Percentiles rank a stretch among this genome's conserved stretches.
These are phyloP conservation scores for Jamesozyma spencerorum DNA, from an alignment of 805 yeast species.

Conservation along the genomic window DNA sequence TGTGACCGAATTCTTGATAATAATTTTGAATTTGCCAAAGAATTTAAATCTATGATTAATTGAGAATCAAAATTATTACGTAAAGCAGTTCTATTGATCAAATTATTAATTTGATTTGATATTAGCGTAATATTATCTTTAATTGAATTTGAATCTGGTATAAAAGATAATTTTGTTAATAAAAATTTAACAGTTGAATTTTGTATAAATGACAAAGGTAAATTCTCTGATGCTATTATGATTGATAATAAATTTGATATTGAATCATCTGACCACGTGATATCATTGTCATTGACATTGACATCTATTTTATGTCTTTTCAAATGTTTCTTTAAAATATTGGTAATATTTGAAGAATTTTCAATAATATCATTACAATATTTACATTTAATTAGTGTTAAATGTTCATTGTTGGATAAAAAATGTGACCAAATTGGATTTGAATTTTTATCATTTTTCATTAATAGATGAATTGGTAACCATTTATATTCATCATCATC, in stretches of 20 bases:
- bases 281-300: background rate
- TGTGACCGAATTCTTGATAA: slow-evolving; percentile 4
- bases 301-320: slow-evolving; percentile 7
- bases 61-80: slow-evolving; percentile 10
- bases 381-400: slow-evolving; percentile 10
- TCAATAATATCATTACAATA: slow-evolving; percentile 9
- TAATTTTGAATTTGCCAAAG: background rate
- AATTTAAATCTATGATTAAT: slow-evolving; percentile 5
- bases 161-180: slow-evolving; percentile 4
- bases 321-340: slow-evolving; percentile 8
- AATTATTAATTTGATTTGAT: slow-evolving; percentile 7
- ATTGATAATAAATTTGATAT: slow-evolving; percentile 10
- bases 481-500: slow-evolving; percentile 7
- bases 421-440: slow-evolving; percentile 16
- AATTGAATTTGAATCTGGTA: slow-evolving; percentile 4
- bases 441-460: slow-evolving; percentile 5
- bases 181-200: slow-evolving; percentile 9
- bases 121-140: slow-evolving; percentile 1
- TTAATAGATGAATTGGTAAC: slow-evolving; percentile 10
- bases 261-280: slow-evolving; percentile 3
- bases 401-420: slow-evolving; percentile 2
- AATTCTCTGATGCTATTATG: slow-evolving; percentile 15
- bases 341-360: slow-evolving; percentile 3
- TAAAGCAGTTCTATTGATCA: slow-evolving; percentile 10
- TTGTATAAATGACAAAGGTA: slow-evolving; percentile 8